Base-by-base conservation (phyloP, 108 stramenopile genomes). In the Cyclotella sp. region DNA sequence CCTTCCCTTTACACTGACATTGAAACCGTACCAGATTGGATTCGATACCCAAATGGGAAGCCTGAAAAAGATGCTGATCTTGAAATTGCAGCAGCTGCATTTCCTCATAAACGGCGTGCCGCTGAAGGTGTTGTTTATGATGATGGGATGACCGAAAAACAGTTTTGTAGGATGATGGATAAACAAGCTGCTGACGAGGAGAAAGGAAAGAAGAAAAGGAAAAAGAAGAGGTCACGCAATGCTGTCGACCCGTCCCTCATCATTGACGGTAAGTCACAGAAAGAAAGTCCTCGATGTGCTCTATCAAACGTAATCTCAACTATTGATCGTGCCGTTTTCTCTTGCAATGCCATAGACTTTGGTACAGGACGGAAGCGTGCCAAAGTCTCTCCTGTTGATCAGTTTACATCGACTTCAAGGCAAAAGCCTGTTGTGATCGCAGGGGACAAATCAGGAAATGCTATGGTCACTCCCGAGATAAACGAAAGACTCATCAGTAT, bases 111-210 rank as follows among this genome's bases (percentile, higher is more conserved):
- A 70, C 79, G 91, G 45, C 89, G 90, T 68, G 90, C 88, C 54
- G 92, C 95, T 22, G 77, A 74, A 73, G 79, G 75, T 28, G 76
- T 84, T 70, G 79, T 85, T 16, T 98, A 98, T 82, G 91, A 91
- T 63, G 98, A 98, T 75, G 95, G 95, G 13, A 30, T 98, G 78
- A 97, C 98, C 24, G 98, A 98, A 64, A 93, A 87, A 72, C 95
- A 98, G 58, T 97, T 95, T 72, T 64, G 89, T 61, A 89, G 92
- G 14, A 84, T 96, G 77, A 92, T 95, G 90, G 97, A 97, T 30
- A 93, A 91, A 55, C 69, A 95, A 58, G 85, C 89, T 21, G 69
- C 75, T 19, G 84, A 42, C 3, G 92, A 89, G 51, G 91, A 85
- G 53, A 79, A 79, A 43, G 75, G 64, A 29, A 82, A 77, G 61